A percentile compares a stretch with the other conserved stretches of the same genome.
phyloP scores from a whole-genome alignment of 2,329 filamentous ascomycete species.

The Teratosphaeria destructans region DNA sequence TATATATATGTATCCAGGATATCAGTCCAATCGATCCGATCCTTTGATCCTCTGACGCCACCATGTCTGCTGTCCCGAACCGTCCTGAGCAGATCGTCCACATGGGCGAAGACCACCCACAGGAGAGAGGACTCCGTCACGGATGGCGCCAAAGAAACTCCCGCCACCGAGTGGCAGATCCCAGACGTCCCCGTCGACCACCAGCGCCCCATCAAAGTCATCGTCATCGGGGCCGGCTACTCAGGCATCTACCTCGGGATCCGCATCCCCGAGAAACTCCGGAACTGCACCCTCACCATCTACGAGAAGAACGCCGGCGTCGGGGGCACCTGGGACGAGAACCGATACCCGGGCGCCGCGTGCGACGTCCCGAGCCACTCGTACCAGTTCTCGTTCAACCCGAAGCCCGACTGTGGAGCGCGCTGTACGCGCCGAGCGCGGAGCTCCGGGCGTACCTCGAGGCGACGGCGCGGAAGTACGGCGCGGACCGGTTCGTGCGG shows the following conservation, averaged over 20 bases:
- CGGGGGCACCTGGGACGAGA: conserved; percentile 33
- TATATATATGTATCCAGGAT: not conserved
- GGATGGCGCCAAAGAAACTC: not conserved
- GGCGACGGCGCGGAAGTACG: conserved; percentile 28
- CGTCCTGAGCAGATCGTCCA: conserved; percentile 15
- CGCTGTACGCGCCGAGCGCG: conserved; percentile 29
- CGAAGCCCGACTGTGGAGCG: conserved; percentile 18
- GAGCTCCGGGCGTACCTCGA: conserved; percentile 36
- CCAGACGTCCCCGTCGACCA: conserved; percentile 34
- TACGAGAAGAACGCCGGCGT: conserved; percentile 33
- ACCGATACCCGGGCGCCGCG: conserved; percentile 34
- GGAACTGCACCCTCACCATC: conserved; percentile 30
- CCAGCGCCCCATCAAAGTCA: conserved; percentile 31
- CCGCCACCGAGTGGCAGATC: conserved; percentile 18
- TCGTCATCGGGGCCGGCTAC: conserved; percentile 31
- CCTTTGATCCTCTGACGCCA: not conserved
- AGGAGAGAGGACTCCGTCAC: not conserved
- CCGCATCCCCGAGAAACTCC: conserved; percentile 31
- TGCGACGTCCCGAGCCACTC: conserved; percentile 33
- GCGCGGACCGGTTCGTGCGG: conserved; percentile 29
- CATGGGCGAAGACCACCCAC: not conserved
- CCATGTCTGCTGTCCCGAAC: conserved; percentile 27
- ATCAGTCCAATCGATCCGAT: not conserved
- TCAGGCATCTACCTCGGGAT: conserved; percentile 36
- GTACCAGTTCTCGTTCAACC: conserved; percentile 27